Base-by-base conservation (phyloP, 2,329 filamentous ascomycete species). In the Colletotrichum godetiae region DNA sequence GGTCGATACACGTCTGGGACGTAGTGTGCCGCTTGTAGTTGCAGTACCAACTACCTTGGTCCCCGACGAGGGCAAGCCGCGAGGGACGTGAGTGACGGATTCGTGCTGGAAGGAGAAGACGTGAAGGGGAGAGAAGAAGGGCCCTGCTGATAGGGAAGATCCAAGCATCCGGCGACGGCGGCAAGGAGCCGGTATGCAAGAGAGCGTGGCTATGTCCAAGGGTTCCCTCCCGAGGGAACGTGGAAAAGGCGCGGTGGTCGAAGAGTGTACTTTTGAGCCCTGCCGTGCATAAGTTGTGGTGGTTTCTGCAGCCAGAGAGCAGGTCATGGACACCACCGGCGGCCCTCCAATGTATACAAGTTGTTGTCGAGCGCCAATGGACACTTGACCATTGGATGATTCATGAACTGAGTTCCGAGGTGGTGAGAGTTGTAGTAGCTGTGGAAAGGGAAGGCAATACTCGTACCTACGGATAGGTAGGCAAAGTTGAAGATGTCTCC, bases 121-220 rank as follows among this genome's bases (percentile, higher is more conserved):
- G 35, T 37, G 37, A 53, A 55, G 22, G 55, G 15, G 55, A 27
- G 37, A 22, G 27, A 24, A 57, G 55, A 67, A 12, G 29, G 13
- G 35, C 19, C 22, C 29, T 49, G 56, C 29, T 53, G 42, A 65
- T 69, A 73, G 66, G 59, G 53, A 60, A 55, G 66, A 73, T 56
- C 70, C 66, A 73, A 60, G 67, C 67, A 64, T 33, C 53, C 66
- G 59, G 70, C 66, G 70, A 69, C 53, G 66, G 59, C 55, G 66
- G 59, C 70, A 60, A 73, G 66, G 55, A 65, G 66, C 67, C 55
- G 67, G 59, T 64, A 73, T 64, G 67, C 67, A 73, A 73, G 52
- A 73, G 60, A 33, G 59, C 53, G 69, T 72, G 69, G 65, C 65
- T 64, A 63, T 69, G 66, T 56, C 67, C 59, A 70, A 65, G 67